These are phyloP conservation scores for Paramecium tetraurelia DNA, from an alignment of 73 alveolate genomes.

Conservation along the genomic window DNA sequence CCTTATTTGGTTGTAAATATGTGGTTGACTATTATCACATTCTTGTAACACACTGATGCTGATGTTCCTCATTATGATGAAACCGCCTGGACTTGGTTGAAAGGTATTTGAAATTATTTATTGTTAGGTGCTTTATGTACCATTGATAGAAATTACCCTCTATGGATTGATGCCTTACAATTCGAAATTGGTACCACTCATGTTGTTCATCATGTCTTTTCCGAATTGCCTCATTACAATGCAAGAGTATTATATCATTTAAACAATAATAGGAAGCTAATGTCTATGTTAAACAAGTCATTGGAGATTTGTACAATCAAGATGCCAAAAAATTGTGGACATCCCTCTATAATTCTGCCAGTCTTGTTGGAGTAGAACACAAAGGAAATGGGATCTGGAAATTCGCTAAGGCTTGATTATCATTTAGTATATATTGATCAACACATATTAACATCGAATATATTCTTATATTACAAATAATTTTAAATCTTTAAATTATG, in stretches of 20 bases:
- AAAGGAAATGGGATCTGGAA: constrained; percentile 45
- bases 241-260: constrained; percentile 25
- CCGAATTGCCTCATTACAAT: constrained; percentile 57
- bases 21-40: constrained; percentile 59
- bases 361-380: constrained; percentile 42
- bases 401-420: neutral
- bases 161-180: constrained; percentile 49
- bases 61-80: constrained; percentile 63
- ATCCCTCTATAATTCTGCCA: neutral
- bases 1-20: constrained; percentile 52
- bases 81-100: constrained; percentile 59
- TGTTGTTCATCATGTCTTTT: constrained; percentile 58
- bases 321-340: constrained; percentile 41
- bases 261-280: constrained; percentile 47
- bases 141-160: constrained; percentile 59
- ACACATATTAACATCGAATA: neutral
- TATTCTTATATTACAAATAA: neutral
- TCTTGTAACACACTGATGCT: constrained; percentile 58
- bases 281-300: constrained; percentile 46
- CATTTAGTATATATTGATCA: neutral
- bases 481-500: constrained; percentile 37
- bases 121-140: constrained; percentile 56
- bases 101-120: neutral
- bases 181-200: constrained; percentile 60
- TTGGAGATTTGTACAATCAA: constrained; percentile 44